A percentile compares a stretch with the other conserved stretches of the same genome.
These are phyloP conservation scores for Xylaria flabelliformis DNA, from an alignment of 495 filamentous ascomycete species.

Conservation along the genomic window DNA sequence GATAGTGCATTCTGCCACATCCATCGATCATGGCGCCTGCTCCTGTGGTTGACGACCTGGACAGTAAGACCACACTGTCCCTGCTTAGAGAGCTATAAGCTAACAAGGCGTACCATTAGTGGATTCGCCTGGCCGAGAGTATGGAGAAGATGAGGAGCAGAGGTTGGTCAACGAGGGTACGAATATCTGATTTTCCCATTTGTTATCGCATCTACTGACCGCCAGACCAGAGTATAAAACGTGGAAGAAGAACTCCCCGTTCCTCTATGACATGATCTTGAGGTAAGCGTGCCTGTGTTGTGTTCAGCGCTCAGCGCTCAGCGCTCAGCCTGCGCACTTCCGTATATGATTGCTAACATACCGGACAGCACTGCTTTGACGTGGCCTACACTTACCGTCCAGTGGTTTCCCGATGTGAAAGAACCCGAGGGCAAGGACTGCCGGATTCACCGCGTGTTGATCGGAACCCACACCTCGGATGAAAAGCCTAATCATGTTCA, in stretches of 20 bases:
- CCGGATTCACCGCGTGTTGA: conserved; percentile 85
- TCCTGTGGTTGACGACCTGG: conserved; percentile 59
- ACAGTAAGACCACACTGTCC: conserved; percentile 46
- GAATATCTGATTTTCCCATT: not conserved
- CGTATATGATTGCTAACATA: conserved; percentile 8
- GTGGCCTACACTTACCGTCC: conserved; percentile 96
- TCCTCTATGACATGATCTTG: conserved; percentile 96
- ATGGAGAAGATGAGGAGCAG: conserved; percentile 72
- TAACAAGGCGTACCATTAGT: conserved; percentile 42
- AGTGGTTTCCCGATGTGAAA: conserved; percentile 98
- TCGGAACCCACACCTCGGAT: conserved; percentile 93
- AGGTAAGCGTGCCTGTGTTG: conserved; percentile 51
- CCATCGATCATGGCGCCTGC: conserved; percentile 51
- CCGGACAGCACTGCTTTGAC: conserved; percentile 79
- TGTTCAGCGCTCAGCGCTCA: no score
- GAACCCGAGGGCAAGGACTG: conserved; percentile 82
- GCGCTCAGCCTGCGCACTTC: not conserved
- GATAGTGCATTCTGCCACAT: conserved; percentile 1
- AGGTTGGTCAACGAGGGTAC: conserved; percentile 94
- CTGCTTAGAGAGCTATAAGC: conserved; percentile 5
- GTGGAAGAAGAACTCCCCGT: conserved; percentile 99
- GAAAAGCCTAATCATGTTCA: conserved; percentile 91
- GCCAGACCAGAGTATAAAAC: conserved; percentile 88
- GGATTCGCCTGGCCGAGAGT: conserved; percentile 64
- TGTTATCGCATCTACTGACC: conserved; percentile 13